Evolutionary conservation across 73 alveolate species (phyloP).

Genomic region (Paramecium pentaurelia): DNA sequence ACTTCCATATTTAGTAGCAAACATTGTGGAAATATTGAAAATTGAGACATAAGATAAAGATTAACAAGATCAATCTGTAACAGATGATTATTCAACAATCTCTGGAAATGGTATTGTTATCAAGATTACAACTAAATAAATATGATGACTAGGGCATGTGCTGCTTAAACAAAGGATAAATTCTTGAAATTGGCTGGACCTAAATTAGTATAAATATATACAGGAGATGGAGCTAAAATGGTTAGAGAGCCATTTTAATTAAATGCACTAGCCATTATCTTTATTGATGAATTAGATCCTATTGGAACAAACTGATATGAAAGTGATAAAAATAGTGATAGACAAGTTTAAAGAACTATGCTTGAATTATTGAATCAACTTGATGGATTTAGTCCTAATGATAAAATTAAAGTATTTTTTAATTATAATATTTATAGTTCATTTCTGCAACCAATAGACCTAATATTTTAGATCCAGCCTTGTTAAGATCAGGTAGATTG

Average conservation of each 20-base stretch:
- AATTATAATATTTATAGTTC: background rate
- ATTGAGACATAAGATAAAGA: constrained; percentile 79
- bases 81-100: constrained; percentile 59
- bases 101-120: constrained; percentile 69
- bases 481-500: constrained; percentile 98
- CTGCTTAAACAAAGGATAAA: constrained; percentile 97
- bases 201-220: constrained; percentile 98
- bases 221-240: constrained; percentile 99
- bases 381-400: constrained; percentile 97
- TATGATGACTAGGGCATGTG: constrained; percentile 99
- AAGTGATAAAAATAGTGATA: constrained; percentile 90
- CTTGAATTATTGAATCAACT: constrained; percentile 98
- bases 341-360: constrained; percentile 99
- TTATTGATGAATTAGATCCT: constrained; percentile 99
- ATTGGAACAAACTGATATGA: constrained; percentile 97
- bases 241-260: constrained; percentile 99
- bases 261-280: constrained; percentile 96
- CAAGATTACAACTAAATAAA: constrained; percentile 93
- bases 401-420: constrained; percentile 80
- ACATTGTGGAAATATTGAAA: constrained; percentile 70
- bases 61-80: constrained; percentile 65
- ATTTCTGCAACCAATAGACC: constrained; percentile 93
- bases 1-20: constrained; percentile 96
- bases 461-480: constrained; percentile 99
- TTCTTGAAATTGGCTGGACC: constrained; percentile 99